phyloP scores from a whole-genome alignment of 164 flowering plant genomes.

The Tinospora cordifolia region DNA sequence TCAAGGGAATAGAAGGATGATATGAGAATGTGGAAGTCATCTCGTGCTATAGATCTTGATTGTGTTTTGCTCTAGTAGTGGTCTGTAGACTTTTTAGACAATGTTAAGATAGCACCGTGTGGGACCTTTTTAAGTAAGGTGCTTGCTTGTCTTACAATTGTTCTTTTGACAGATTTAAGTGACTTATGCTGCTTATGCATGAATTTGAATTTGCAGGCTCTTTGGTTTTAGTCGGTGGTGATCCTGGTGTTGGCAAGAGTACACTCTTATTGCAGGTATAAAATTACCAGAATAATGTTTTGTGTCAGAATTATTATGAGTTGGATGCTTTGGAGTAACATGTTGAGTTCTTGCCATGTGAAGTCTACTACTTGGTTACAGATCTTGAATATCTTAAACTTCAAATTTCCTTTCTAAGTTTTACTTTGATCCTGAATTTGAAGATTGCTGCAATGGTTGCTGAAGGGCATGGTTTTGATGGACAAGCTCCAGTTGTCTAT shows the following conservation, averaged over 20 bases:
- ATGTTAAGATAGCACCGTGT: no score
- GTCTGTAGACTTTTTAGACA: no score
- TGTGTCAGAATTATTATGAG: neutral
- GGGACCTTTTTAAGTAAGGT: neutral
- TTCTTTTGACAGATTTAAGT: neutral
- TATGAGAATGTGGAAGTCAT: no score
- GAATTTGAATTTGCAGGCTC: conserved; percentile 46
- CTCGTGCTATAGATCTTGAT: no score
- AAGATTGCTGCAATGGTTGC: conserved; percentile 83
- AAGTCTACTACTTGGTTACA: neutral
- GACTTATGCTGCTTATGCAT: neutral
- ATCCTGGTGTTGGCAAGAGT: conserved; percentile 99
- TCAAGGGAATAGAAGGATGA: no score
- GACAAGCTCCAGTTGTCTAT: conserved; percentile 66
- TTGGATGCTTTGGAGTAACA: neutral
- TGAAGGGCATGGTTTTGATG: conserved; percentile 39
- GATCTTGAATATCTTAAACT: neutral
- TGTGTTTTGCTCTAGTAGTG: no score
- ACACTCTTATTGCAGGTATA: conserved; percentile 81
- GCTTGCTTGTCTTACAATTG: neutral
- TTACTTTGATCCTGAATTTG: conserved; percentile 12
- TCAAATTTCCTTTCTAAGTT: conserved; percentile 4
- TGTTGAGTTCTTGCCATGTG: neutral
- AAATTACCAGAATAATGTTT: neutral
- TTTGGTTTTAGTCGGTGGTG: conserved; percentile 89